A percentile compares a stretch with the other conserved stretches of the same genome.
Evolutionary conservation across 495 filamentous ascomycete species (phyloP).

Genomic region (Choiromyces venosus): DNA sequence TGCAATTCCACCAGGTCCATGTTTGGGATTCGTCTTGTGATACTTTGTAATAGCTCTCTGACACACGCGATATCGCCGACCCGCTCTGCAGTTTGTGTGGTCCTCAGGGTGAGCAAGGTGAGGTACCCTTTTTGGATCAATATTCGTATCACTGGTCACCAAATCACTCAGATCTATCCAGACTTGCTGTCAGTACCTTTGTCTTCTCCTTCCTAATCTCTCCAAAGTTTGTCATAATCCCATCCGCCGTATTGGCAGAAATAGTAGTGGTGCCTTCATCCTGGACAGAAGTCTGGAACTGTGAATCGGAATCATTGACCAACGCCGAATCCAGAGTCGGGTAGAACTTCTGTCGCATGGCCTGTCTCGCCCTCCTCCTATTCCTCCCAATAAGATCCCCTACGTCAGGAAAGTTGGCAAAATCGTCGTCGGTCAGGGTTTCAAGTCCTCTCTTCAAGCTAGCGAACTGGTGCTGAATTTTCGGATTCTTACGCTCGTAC

Average conservation of each 20-base stretch:
- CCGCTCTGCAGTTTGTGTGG: too few species aligned
- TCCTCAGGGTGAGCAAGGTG: too few species aligned
- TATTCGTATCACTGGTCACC: too few species aligned
- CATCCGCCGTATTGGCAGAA: conserved; percentile 59
- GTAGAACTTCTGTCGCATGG: too few species aligned
- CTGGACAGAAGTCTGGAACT: conserved; percentile 76
- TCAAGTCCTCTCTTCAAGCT: conserved; percentile 86
- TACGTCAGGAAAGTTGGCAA: conserved; percentile 90
- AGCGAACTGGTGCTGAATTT: conserved; percentile 97
- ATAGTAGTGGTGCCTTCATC: too few species aligned
- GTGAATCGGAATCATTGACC: conserved; percentile 67
- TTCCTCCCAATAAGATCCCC: conserved; percentile 93
- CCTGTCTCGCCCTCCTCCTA: too few species aligned
- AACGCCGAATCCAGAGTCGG: conserved; percentile 95
- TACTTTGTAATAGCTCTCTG: too few species aligned
- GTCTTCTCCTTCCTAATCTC: conserved; percentile 92
- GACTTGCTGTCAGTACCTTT: conserved; percentile 80
- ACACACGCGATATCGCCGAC: too few species aligned
- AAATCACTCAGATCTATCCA: conserved; percentile 79
- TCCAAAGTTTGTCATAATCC: conserved; percentile 92
- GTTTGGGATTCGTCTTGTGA: too few species aligned
- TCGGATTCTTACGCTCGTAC: too few species aligned
- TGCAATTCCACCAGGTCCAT: too few species aligned
- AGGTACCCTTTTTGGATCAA: too few species aligned
- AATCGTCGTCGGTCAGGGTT: conserved; percentile 87